Evolutionary conservation across 1,139 yeast genomes (phyloP).

Genomic region (Scheffersomyces parashehatae): DNA sequence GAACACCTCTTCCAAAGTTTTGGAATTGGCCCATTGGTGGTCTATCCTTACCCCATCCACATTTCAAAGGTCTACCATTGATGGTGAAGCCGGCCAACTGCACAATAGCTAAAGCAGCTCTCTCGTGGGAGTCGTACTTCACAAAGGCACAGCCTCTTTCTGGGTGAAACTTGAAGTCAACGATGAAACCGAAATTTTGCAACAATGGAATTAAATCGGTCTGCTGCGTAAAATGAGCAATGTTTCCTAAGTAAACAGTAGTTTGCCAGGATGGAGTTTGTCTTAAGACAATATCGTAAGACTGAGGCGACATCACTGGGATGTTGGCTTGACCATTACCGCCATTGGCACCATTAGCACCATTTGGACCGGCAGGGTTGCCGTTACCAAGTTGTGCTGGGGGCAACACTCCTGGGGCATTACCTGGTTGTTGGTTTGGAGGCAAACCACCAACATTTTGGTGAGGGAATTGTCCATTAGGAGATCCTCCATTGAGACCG

Average conservation of each 20-base stretch:
- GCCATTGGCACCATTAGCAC: not conserved
- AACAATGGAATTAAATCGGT: conserved; percentile 73
- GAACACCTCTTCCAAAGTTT: conserved; percentile 29
- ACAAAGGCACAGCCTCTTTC: conserved; percentile 87
- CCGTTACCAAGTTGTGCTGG: not conserved
- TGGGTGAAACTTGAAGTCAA: conserved; percentile 77
- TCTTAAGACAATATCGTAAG: conserved; percentile 68
- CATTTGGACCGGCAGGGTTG: not conserved
- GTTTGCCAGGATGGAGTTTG: conserved; percentile 84
- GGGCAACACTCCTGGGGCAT: not conserved
- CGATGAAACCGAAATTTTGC: conserved; percentile 79
- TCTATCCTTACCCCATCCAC: conserved; percentile 86
- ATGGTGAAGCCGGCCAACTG: conserved; percentile 74
- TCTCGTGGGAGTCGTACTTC: conserved; percentile 80
- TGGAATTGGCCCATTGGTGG: conserved; percentile 41
- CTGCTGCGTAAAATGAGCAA: conserved; percentile 75
- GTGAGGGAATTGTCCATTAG: conserved; percentile 12
- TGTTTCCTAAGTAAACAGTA: conserved; percentile 86
- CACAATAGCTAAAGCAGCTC: conserved; percentile 86
- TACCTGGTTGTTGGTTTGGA: conserved; percentile 7
- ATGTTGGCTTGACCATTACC: conserved; percentile 12
- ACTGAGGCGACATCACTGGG: conserved; percentile 50
- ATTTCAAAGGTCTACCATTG: conserved; percentile 76
- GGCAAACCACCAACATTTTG: conserved; percentile 8
- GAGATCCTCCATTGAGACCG: conserved; percentile 4